Evolutionary conservation across 176 grass and related monocot genomes (phyloP), one percentile per base, ranked within the genome.

Genomic region (Carex kokanica): DNA sequence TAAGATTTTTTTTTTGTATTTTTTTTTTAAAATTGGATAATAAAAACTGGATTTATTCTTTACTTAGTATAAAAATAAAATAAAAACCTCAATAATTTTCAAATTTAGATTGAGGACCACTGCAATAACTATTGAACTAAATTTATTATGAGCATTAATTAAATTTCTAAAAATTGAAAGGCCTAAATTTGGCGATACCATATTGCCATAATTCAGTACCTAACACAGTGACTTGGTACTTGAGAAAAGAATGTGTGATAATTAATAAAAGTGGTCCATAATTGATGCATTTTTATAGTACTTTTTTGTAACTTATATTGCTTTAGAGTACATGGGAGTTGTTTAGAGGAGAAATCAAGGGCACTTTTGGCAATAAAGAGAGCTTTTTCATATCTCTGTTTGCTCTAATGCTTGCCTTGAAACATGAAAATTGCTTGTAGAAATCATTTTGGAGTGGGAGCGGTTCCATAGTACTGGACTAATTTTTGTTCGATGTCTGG

Each of bases 331-430:
- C 72, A 77, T 55, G 49, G 56, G 8, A 54, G 29, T 61, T 62
- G 53, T 80, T 80, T 60, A 81, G 78, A 60, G 16, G 31, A 81
- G 58, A 62, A 45, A 81, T 32, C 58, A 81, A 59, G 31, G 36
- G 29, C 78, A 61, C 78, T 80, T 61, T 80, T 29, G 12, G 55
- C 15, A 61, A 61, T 9, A 27, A 40, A 80, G 5, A 80, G 10
- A 80, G 34, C 15, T 75, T 75, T n/a, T 75, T 52, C 13, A 75
- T 54, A 54, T 75, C 43, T 74, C 16, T 74, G 18, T 49, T 60
- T 53, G 25, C 8, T 40, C 11, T 18, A 80, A 59, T 60, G 55
- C 78, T 80, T 41, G 49, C 23, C 56, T 81, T 81, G 9, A 81
- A 63, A 81, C 78, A 81, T 63, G 78, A 63, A 81, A 81, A 62